Evolutionary conservation across 106 monocot species (phyloP).

Genomic region (Acorus calamus): DNA sequence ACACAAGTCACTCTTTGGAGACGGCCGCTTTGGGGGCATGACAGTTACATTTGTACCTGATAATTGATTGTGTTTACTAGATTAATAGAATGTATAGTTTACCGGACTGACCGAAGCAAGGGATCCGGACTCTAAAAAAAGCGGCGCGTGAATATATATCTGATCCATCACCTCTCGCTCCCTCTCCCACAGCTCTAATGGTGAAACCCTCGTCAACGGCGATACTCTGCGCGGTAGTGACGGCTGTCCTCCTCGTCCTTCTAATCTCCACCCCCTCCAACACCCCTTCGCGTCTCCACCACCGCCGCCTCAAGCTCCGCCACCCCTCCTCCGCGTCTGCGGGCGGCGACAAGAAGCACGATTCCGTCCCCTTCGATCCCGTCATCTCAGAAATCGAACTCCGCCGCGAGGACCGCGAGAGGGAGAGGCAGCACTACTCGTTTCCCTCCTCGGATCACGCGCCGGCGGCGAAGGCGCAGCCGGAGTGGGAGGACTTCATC

Average conservation of each 20-base stretch:
- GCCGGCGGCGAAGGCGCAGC: conserved; percentile 61
- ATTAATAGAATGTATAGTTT: too few species aligned
- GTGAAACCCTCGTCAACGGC: background rate
- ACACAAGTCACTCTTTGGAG: too few species aligned
- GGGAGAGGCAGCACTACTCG: conserved; percentile 56
- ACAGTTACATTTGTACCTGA: too few species aligned
- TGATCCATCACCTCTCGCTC: too few species aligned
- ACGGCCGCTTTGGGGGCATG: too few species aligned
- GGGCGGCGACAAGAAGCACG: conserved; percentile 4
- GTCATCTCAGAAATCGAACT: conserved; percentile 58
- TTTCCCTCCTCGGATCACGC: conserved; percentile 12
- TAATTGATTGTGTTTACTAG: too few species aligned
- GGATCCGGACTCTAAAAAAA: too few species aligned
- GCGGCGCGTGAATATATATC: too few species aligned
- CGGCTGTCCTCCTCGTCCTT: conserved; percentile 30
- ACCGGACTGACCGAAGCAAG: too few species aligned
- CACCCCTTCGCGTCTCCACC: conserved; percentile 14
- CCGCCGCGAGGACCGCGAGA: conserved; percentile 51
- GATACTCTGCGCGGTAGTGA: conserved; percentile 33
- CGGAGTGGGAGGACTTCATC: conserved; percentile 89
- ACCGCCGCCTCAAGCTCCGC: conserved; percentile 58
- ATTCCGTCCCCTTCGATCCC: conserved; percentile 63
- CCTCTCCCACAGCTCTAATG: background rate
- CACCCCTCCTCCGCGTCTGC: conserved; percentile 6
- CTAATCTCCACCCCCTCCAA: conserved; percentile 12